Conservation (phyloP, 2,329 filamentous ascomycete species). For the Colletotrichum filicis region DNA sequence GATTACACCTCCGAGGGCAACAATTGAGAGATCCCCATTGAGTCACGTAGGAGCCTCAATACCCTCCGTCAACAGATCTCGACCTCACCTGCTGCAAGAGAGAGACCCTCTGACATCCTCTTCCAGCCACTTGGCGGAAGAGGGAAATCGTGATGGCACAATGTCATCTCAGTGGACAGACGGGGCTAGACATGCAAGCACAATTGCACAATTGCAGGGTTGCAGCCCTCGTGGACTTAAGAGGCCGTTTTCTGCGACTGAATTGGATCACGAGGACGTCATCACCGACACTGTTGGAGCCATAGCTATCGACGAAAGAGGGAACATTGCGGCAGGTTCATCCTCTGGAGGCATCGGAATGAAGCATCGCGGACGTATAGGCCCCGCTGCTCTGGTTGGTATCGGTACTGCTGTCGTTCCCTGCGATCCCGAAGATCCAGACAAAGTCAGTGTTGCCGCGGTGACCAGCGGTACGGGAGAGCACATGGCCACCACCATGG, state of each 20-base stretch:
- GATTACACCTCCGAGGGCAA: constrained; percentile 26
- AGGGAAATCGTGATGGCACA: constrained; percentile 33
- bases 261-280: constrained; percentile 62
- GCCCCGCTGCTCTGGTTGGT: constrained; percentile 91
- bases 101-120: not conserved
- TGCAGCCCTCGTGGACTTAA: constrained; percentile 46
- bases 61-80: constrained; percentile 19
- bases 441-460: constrained; percentile 78
- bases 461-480: constrained; percentile 97
- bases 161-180: constrained; percentile 31
- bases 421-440: constrained; percentile 74
- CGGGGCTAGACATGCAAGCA: constrained; percentile 22
- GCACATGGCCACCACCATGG: constrained; percentile 96
- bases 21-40: constrained; percentile 41
- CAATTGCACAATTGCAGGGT: constrained; percentile 28
- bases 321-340: constrained; percentile 91
- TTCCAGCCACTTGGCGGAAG: constrained; percentile 7
- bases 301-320: constrained; percentile 87
- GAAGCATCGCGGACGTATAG: constrained; percentile 93
- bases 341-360: constrained; percentile 98
- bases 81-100: constrained; percentile 4
- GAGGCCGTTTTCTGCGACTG: constrained; percentile 42
- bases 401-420: constrained; percentile 93
- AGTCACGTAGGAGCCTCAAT: constrained; percentile 39
- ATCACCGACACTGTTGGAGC: constrained; percentile 96